Evolutionary conservation across 352 stramenopile species (phyloP).

Genomic region (Elongisporangium prolatum): DNA sequence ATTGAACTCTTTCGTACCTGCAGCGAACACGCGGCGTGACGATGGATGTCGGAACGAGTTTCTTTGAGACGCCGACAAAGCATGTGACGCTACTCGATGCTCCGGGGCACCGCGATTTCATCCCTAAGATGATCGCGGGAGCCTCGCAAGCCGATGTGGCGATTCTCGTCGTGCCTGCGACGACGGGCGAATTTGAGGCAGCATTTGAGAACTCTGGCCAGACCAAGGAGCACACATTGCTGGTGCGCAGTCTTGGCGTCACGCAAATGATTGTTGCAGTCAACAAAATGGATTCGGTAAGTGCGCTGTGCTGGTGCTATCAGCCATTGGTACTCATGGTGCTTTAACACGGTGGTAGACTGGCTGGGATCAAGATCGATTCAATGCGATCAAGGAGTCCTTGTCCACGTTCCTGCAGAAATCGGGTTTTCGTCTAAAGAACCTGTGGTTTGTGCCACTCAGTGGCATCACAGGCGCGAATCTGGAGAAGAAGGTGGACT

Average conservation of each 20-base stretch:
- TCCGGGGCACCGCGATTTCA: conserved; percentile 96
- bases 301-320: not conserved
- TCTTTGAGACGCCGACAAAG: conserved; percentile 87
- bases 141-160: conserved; percentile 90
- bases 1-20: conserved; percentile 21
- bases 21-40: conserved; percentile 95
- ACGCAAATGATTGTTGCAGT: conserved; percentile 94
- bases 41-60: conserved; percentile 95
- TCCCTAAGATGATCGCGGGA: conserved; percentile 97
- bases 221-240: conserved; percentile 97
- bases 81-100: conserved; percentile 95
- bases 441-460: conserved; percentile 84
- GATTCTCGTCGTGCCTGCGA: conserved; percentile 93
- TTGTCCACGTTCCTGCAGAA: conserved; percentile 72
- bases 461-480: conserved; percentile 87
- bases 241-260: conserved; percentile 92
- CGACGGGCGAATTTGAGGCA: conserved; percentile 94
- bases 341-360: conserved; percentile 9
- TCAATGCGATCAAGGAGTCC: conserved; percentile 70
- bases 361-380: conserved; percentile 75
- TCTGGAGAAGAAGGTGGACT: conserved; percentile 50
- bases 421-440: conserved; percentile 73
- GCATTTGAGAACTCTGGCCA: conserved; percentile 94
- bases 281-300: conserved; percentile 97
- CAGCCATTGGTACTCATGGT: conserved; percentile 6